Conservation (phyloP, 345 rosid genomes). For the Pelargonium nanum region DNA sequence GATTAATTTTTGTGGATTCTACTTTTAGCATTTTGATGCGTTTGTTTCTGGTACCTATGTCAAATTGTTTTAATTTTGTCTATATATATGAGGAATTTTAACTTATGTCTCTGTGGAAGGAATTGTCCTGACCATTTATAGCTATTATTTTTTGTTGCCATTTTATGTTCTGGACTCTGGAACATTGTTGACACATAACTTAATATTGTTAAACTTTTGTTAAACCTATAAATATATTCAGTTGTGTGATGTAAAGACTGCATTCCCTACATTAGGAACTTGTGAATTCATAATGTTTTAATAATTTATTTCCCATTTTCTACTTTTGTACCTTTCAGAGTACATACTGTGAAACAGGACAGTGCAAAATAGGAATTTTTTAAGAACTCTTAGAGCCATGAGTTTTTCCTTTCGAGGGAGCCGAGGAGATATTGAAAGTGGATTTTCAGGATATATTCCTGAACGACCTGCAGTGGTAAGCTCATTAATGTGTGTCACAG, state of each 20-base stretch:
- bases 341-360: neutral
- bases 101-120: no score
- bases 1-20: neutral
- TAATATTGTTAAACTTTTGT: no score
- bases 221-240: no score
- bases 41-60: neutral
- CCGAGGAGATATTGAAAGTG: constrained; percentile 75
- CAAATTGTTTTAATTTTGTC: no score
- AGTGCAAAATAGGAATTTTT: neutral
- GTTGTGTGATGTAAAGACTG: no score
- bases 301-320: neutral
- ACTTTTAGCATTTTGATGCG: neutral
- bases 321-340: neutral
- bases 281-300: no score
- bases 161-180: no score
- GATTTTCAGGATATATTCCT: constrained; percentile 52
- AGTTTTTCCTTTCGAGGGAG: constrained; percentile 80
- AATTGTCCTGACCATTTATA: no score
- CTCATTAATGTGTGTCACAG: neutral
- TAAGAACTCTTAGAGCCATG: constrained; percentile 28
- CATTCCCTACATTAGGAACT: no score
- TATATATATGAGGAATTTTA: no score
- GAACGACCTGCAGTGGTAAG: constrained; percentile 69
- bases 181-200: no score
- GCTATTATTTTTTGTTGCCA: no score